Base-by-base conservation (phyloP, 345 rosid species). In the Jatropha curcas region DNA sequence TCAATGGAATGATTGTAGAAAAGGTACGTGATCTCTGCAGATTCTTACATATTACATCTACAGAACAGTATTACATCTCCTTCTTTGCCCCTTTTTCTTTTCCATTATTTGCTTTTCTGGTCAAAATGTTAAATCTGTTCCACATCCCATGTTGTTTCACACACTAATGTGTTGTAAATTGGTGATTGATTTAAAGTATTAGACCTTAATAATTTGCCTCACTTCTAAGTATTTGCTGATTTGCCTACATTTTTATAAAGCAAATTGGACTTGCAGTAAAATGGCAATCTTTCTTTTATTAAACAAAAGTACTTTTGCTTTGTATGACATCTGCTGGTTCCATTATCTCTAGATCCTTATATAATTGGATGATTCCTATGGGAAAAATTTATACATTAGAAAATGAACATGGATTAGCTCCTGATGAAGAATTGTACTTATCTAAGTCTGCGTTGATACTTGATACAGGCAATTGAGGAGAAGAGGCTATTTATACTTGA, bases 401-500 rank as follows among this genome's bases (percentile, higher is more conserved):
- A 68, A 33, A 37, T 33, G 7, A 16, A 46, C 50, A 16, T 20
- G 30, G 16, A 48, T 35, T n/a, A n/a, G 43, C 52, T 27, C 51
- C 22, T 4, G 9, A 20, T 27, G 48, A 25, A 20, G 3, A 5
- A 13, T 39, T 57, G 8, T 27, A 76, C 55, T 50, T 34, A 8
- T 45, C 55, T 71, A 48, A 69, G 17, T 34, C 37, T 59, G 27
- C 55, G 60, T 12, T 55, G 37, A 30, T 76, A 12, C 65, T 28
- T 71, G 70, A 60, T 77, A 55, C 88, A 95, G 98, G 97, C 98
- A 74, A 87, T 90, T 30, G 86, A 86, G 75, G 97, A 90, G 81
- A 88, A 86, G 68, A 87, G 94, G 81, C 79, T 94, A 80, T 94
- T 94, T 80, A 85, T 89, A 11, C 74, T 90, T 24, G 96, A 95